Evolutionary conservation across 2,329 filamentous ascomycete species (phyloP).

Genomic region (Curvularia sp.): DNA sequence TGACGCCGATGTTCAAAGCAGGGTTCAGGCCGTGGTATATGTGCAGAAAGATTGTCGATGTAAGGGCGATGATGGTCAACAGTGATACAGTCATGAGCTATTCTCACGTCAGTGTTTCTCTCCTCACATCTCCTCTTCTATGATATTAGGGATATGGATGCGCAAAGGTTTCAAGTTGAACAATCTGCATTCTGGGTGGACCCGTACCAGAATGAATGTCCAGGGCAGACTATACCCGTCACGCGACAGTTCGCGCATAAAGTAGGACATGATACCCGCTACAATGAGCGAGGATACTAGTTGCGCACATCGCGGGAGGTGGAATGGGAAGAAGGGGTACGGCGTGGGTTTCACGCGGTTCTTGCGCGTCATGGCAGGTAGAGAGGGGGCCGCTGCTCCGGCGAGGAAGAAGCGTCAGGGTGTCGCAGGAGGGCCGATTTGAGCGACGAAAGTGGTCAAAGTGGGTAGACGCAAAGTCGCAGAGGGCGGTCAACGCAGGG

Average conservation of each 20-base stretch:
- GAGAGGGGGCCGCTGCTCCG: neutral
- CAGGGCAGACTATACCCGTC: slow-evolving; percentile 63
- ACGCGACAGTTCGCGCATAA: slow-evolving; percentile 61
- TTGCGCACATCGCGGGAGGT: slow-evolving; percentile 52
- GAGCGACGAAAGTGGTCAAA: too few species aligned
- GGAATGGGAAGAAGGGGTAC: slow-evolving; percentile 55
- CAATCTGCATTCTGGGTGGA: neutral
- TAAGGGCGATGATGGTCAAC: slow-evolving; percentile 58
- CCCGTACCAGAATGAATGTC: slow-evolving; percentile 64
- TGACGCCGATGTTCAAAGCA: slow-evolving; percentile 59
- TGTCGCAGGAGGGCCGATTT: too few species aligned
- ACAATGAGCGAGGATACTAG: slow-evolving; percentile 58
- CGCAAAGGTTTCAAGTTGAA: neutral
- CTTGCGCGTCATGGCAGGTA: slow-evolving; percentile 26
- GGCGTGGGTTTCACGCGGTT: slow-evolving; percentile 49
- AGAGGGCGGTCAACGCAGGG: neutral
- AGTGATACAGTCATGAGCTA: slow-evolving; percentile 61
- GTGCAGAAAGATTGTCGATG: slow-evolving; percentile 60
- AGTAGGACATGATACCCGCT: slow-evolving; percentile 61
- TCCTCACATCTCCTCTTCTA: neutral
- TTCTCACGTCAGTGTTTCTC: slow-evolving; percentile 6
- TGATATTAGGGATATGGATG: neutral
- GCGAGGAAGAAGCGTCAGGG: neutral
- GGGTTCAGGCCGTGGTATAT: slow-evolving; percentile 61
- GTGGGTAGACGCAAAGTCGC: neutral